Evolutionary conservation across 257 asterid species (phyloP), one percentile per base, ranked within the genome.

Genomic region (Datura wrightii): DNA sequence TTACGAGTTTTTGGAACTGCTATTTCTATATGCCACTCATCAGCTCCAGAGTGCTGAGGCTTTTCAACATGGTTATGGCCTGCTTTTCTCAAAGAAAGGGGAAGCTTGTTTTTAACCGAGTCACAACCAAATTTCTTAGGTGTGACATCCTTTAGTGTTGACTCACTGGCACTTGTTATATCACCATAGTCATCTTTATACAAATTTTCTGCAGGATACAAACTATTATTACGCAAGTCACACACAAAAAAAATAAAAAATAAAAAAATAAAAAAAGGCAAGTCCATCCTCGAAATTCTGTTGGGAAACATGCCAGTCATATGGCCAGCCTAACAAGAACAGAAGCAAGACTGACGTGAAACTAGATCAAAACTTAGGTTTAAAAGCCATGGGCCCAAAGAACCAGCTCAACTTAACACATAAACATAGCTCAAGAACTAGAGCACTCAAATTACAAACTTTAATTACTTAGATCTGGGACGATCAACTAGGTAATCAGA

Each of bases 21-120:
- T 86, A 92, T 89, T 84, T 96, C 98, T 85, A 96, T 87, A 84
- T 86, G 92, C 98, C 98, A 94, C 83, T 93, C 94, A 86, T 81
- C 90, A 86, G 91, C 85, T 83, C 85, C 92, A 19, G 97, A 89
- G 69, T 86, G 88, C 84, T 84, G 94, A 90, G 92, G 86, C 83
- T 92, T 94, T 71, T 92, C 98, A 54, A 63, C 69, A 83, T 80
- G 89, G 82, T 87, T 89, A 85, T 90, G 90, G 72, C 90, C 93
- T 53, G 90, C 48, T 85, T 86, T 92, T 88, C 93, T 90, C 82
- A 92, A 89, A 87, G 97, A 89, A 79, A 89, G 88, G 79, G 95
- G 95, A 86, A 86, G 85, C 87, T 90, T 93, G 84, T 89, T 92
- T 87, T 88, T 92, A 58, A 84, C 87, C 54, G 85, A 82, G 72